phyloP scores from a whole-genome alignment of 768 basidiomycete genomes.

The Daedaleopsis sinensis region DNA sequence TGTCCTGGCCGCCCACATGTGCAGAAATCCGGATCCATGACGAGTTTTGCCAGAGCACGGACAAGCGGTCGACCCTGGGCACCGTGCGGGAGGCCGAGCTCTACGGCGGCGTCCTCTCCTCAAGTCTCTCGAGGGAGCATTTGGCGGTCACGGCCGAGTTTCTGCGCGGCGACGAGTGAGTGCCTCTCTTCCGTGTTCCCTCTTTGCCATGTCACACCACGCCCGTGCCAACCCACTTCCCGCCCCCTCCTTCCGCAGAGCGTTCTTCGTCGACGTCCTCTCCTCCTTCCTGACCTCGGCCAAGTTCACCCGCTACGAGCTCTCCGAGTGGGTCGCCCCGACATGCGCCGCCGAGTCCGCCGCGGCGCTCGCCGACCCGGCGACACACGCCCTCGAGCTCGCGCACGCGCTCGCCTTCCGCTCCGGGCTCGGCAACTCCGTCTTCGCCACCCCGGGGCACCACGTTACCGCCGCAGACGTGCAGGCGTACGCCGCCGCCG shows the following conservation, averaged over 20 bases:
- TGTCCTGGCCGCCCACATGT: constrained; percentile 23
- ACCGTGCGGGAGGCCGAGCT: constrained; percentile 92
- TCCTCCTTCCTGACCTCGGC: constrained; percentile 82
- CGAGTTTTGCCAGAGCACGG: constrained; percentile 67
- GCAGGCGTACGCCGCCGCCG: constrained; percentile 69
- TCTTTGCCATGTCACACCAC: neutral
- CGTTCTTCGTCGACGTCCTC: constrained; percentile 89
- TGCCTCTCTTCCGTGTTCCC: constrained; percentile 28
- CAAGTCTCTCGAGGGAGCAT: constrained; percentile 86
- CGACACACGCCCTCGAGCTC: constrained; percentile 76
- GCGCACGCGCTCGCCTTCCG: constrained; percentile 95
- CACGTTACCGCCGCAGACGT: constrained; percentile 69
- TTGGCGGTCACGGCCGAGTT: constrained; percentile 94
- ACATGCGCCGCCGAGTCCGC: constrained; percentile 71
- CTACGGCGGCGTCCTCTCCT: constrained; percentile 88
- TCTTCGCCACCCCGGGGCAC: constrained; percentile 78
- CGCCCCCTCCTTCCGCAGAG: constrained; percentile 49
- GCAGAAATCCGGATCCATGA: neutral
- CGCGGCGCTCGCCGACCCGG: constrained; percentile 60
- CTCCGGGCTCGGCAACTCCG: constrained; percentile 86
- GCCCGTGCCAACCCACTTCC: neutral
- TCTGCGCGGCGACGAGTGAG: constrained; percentile 93
- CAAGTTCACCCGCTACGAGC: constrained; percentile 80
- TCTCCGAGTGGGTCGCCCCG: constrained; percentile 73
- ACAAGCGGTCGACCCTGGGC: constrained; percentile 83